These are phyloP conservation scores for Aspergillus asperescens DNA, from an alignment of 495 filamentous ascomycete species.

Conservation along the genomic window DNA sequence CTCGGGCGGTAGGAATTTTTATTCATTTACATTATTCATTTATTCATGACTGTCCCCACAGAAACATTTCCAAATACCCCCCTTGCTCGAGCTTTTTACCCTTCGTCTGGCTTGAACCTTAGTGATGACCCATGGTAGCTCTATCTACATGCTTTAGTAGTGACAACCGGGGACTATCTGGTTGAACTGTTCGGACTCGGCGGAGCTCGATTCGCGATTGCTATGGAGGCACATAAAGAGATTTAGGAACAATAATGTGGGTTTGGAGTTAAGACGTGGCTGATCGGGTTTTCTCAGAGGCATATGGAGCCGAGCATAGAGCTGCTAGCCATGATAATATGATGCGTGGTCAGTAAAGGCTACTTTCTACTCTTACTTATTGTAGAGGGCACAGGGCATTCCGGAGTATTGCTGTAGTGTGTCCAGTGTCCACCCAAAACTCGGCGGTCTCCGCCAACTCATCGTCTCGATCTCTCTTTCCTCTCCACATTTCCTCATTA, in stretches of 20 bases:
- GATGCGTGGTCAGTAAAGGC: too few relatives aligned
- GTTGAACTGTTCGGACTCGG: background rate
- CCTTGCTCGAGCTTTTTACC: background rate
- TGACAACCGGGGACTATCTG: too few relatives aligned
- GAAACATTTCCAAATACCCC: background rate
- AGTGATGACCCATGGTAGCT: background rate
- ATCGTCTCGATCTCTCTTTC: too few relatives aligned
- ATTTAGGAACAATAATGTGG: background rate
- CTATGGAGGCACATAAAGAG: background rate
- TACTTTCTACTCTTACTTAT: too few relatives aligned
- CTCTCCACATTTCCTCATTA: too few relatives aligned
- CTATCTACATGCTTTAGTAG: background rate
- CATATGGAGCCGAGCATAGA: too few relatives aligned
- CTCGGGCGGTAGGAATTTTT: constrained; percentile 37
- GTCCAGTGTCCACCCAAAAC: too few relatives aligned
- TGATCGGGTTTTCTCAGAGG: background rate
- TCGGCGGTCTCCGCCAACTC: too few relatives aligned
- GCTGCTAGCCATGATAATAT: too few relatives aligned
- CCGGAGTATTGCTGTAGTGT: too few relatives aligned
- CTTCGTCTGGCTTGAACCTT: background rate
- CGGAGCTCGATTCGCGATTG: background rate
- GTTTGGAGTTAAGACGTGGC: background rate
- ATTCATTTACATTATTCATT: too few relatives aligned
- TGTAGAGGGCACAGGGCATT: too few relatives aligned
- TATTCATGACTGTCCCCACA: constrained; percentile 3